phyloP scores from a whole-genome alignment of 345 rosid species.

The Gossypium turneri region DNA sequence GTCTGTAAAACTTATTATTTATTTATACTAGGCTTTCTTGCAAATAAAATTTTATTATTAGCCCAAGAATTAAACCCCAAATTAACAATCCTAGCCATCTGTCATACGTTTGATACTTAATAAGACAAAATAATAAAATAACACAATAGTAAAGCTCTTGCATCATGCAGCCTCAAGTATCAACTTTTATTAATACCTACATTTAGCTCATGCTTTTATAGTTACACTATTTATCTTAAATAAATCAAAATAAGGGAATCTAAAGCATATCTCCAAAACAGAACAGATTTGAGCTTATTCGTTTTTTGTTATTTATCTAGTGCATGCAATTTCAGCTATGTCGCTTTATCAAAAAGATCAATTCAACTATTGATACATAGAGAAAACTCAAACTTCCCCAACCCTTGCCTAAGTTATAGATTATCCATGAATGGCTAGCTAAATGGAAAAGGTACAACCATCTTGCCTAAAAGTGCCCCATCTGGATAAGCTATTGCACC shows the following conservation, averaged over 20 bases:
- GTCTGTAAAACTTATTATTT: too few species aligned
- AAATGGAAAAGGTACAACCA: background rate
- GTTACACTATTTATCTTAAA: slow-evolving; percentile 5
- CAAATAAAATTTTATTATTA: too few species aligned
- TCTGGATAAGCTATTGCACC: background rate
- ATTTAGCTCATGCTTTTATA: background rate
- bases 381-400: background rate
- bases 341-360: background rate
- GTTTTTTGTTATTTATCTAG: background rate
- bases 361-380: background rate
- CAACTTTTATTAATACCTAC: background rate
- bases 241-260: background rate
- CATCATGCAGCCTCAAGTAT: background rate
- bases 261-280: background rate
- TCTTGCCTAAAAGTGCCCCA: background rate
- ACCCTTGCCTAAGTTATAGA: too few species aligned
- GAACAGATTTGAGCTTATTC: background rate
- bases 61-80: too few species aligned
- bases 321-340: background rate
- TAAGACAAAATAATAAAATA: too few species aligned
- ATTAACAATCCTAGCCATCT: too few species aligned
- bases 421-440: background rate
- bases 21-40: too few species aligned
- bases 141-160: too few species aligned
- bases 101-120: too few species aligned